phyloP scores from a whole-genome alignment of 2,329 filamentous ascomycete genomes.

The Aspergillus puulaauensis region DNA sequence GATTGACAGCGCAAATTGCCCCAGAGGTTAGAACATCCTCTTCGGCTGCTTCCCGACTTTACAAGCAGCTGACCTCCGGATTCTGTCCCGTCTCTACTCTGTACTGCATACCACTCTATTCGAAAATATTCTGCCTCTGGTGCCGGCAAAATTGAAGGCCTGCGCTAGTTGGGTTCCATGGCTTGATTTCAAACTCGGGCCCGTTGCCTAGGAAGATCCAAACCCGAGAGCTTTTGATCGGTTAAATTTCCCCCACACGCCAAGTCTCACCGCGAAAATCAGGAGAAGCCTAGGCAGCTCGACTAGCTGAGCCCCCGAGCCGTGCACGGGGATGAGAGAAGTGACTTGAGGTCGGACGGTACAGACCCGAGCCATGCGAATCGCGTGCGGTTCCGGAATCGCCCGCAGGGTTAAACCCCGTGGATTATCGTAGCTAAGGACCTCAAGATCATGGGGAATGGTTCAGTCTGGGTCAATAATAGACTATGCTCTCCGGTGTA shows the following conservation, averaged over 20 bases:
- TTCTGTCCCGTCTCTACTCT: too few species aligned
- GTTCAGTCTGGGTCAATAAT: background rate
- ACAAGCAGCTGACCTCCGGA: background rate
- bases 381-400: constrained; percentile 1
- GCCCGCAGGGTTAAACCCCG: background rate
- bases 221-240: background rate
- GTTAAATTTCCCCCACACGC: constrained; percentile 23
- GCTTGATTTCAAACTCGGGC: background rate
- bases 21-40: too few species aligned
- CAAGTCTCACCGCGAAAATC: constrained; percentile 9
- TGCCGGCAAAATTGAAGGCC: background rate
- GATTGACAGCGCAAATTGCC: background rate
- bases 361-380: background rate
- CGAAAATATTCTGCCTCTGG: background rate
- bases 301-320: background rate
- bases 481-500: background rate
- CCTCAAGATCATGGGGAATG: background rate
- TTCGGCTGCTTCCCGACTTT: background rate
- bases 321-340: background rate
- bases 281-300: background rate
- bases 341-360: too few species aligned
- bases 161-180: background rate
- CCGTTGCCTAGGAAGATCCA: constrained; percentile 5
- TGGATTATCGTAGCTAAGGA: background rate
- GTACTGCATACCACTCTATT: background rate